Evolutionary conservation across 352 stramenopile genomes (phyloP), one percentile per base, ranked within the genome.

Genomic region (Pythium aristosporum): DNA sequence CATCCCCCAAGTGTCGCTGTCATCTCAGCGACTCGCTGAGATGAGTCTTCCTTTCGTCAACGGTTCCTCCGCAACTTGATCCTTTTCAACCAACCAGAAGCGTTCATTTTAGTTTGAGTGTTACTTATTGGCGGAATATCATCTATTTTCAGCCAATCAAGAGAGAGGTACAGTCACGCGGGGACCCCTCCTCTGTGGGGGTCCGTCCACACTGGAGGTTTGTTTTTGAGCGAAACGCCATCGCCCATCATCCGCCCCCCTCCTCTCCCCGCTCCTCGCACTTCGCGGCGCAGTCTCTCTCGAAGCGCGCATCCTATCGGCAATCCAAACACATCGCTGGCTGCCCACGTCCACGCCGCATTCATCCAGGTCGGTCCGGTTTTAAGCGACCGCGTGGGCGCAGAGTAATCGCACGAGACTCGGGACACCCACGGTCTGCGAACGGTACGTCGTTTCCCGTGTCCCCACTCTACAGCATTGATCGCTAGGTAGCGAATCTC

Each of bases 191-290:
- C 61, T 65, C 65, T 61, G 25, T 58, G 37, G 63, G 63, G 63
- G 63, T 47, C 36, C 63, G 47, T 46, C 63, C 63, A 62, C 48
- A 66, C 42, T 63, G 51, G 64, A 66, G 57, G 58, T 63, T 71
- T 30, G 25, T 1, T 30, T 30, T 30, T 61, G 64, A 34, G 57
- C 64, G 64, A 71, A 71, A 71, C 64, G 64, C 64, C 64, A 67
- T 66, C 64, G 25, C 56, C 36, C 64, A 66, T 71, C 64, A 66
- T 39, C 42, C 5, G 30, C 23, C 41, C 25, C 41, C 39, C 41
- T 1, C 16, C n/a, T 46, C 39, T 46, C 39, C 16, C 39, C 18
- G 52, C 44, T 25, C 37, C 42, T 11, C 42, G 42, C 42, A 30
- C 46, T 70, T 69, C 42, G 39, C 44, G 57, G 11, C 51, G 57